Base-by-base conservation (phyloP, 805 yeast species). In the Wickerhamiella shivajii region DNA sequence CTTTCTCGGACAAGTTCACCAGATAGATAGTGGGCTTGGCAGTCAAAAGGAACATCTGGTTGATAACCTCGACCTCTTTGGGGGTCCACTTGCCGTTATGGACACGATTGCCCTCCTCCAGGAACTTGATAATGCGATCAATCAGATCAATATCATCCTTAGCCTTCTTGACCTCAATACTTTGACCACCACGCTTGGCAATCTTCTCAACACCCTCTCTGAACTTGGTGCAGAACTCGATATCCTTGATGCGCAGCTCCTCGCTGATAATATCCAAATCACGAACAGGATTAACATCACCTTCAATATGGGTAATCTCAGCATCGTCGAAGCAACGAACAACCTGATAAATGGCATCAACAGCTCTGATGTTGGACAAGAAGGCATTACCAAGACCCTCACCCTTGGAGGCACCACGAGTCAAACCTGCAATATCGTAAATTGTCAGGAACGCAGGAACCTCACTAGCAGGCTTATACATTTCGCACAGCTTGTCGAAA, bases 361-460 rank as follows among this genome's bases (percentile, higher is more conserved):
- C 98, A 31, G 94, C 90, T 61, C 97, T 74, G 51, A 90, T 90
- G 59, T 90, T 85, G 47, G 93, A 77, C 63, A 90, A 72, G 70
- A 90, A 90, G 43, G 93, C 93, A 59, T 90, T 90, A 54, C 98
- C 98, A 45, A 90, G 72, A 56, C 98, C 98, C 62, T 84, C 96
- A 59, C 97, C 97, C 35, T 79, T 77, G 40, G 83, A 74, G 24
- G 97, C 96, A 62, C 95, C 96, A 62, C 81, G 81, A 44, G 97
- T 87, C 56, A 90, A 68, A 59, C 98, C 98, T 39, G 98, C 98
- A 60, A 90, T 90, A 63, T 90, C 98, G 53, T 80, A 84, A 39
- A 90, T 74, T 38, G 96, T 87, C 59, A 87, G 73, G 54, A 68
- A 76, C 12, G 97, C 95, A 39, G 96, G 96, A 39, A 87, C 84